Evolutionary conservation across 352 stramenopile genomes (phyloP), one percentile per base, ranked within the genome.

Genomic region (Phytophthora pluvialis): DNA sequence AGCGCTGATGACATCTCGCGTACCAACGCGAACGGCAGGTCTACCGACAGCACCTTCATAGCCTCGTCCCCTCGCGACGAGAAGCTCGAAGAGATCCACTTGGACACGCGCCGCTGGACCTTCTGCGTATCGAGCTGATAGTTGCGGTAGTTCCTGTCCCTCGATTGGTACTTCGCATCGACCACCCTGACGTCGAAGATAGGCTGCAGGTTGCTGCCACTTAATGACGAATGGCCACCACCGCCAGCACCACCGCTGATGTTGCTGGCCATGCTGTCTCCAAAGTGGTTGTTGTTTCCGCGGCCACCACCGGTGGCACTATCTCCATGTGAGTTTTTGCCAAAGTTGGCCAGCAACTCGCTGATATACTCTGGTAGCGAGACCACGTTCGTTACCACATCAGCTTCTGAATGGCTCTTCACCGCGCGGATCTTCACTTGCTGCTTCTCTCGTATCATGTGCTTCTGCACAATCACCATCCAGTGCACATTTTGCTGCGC

Each of bases 391-490:
- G 91, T 78, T 10, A 93, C 81, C 25, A 81, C 70, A 56, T 96
- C 88, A 10, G 72, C 72, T 29, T 96, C 86, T 0, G 73, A 83
- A 40, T 78, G 81, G 35, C 81, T 91, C 31, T 88, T 87, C 33
- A 95, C 83, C 2, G 77, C 66, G 1, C 87, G 85, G 21, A 95
- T 80, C 57, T 94, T 94, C 40, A 96, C 81, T 38, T 93, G 85
- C 38, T 93, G 87, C 72, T 94, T 96, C 42, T 94, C 86, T 42
- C 71, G 69, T 63, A 94, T 87, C 73, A 93, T 65, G 60, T 95
- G 86, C 29, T 88, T 93, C 61, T 91, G 86, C 7, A 96, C 84
- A 42, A 96, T 89, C 10, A 96, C 76, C 86, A 96, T 96, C 74
- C 81, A 94, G 38, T 86, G 75, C 12, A 93, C 85, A 32, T 77